A percentile compares a stretch with the other conserved stretches of the same genome.
phyloP scores from a whole-genome alignment of 306 rosid genomes.

The barrel medic (Medicago truncatula) region MtrunA17r5.0-ANR NC_053044.1:26760501-26761000 shows the following conservation, averaged over 20 bases:
- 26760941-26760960: too few species aligned
- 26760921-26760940: too few species aligned
- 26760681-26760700: not conserved
- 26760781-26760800: too few species aligned
- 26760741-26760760: too few species aligned
- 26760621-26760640: conserved; percentile 5
- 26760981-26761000: not conserved
- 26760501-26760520: not conserved
- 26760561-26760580: not conserved
- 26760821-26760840: too few species aligned
- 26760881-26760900: too few species aligned
- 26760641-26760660: conserved; percentile 5
- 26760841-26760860: too few species aligned
- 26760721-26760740: not conserved
- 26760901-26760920: too few species aligned
- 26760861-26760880: too few species aligned
- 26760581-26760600: not conserved
- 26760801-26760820: too few species aligned
- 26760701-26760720: not conserved
- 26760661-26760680: not conserved
- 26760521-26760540: not conserved
- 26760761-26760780: too few species aligned
- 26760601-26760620: not conserved
- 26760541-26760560: not conserved
- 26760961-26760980: not conserved